Conservation (phyloP, 164 flowering plant species). For the Stephania cephalantha region DNA sequence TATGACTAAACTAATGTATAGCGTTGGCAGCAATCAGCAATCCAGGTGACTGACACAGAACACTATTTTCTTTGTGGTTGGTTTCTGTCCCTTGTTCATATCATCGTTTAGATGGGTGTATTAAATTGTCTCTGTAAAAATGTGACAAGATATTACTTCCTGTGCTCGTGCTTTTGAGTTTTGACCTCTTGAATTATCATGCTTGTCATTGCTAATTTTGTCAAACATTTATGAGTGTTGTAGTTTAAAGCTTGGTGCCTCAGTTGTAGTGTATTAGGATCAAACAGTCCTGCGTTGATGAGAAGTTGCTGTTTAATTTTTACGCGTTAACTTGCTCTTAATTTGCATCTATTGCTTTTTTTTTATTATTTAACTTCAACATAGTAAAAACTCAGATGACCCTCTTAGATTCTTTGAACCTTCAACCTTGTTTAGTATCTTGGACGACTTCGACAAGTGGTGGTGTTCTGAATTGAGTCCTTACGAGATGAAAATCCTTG, state of each 20-base stretch:
- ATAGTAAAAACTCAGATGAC: too few species aligned
- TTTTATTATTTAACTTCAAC: too few species aligned
- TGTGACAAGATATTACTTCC: too few species aligned
- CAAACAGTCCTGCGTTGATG: background rate
- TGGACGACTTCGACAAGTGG: too few species aligned
- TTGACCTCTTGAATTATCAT: background rate
- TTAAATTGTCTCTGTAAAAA: background rate
- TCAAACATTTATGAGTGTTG: background rate
- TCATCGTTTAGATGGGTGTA: background rate
- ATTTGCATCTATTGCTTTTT: background rate
- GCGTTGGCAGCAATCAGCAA: background rate
- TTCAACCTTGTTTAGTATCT: too few species aligned
- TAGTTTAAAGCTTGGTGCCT: background rate
- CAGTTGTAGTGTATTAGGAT: background rate
- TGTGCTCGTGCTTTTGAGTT: background rate
- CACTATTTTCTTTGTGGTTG: background rate
- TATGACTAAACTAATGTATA: background rate
- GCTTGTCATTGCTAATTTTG: background rate
- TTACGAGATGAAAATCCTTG: too few species aligned
- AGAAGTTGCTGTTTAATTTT: background rate
- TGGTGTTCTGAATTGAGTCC: too few species aligned
- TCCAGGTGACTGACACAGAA: slow-evolving; percentile 10
- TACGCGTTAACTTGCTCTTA: background rate
- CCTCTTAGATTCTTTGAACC: too few species aligned
- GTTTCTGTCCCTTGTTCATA: background rate